phyloP scores from a whole-genome alignment of 2,329 filamentous ascomycete genomes.

The Colletotrichum tanaceti region DNA sequence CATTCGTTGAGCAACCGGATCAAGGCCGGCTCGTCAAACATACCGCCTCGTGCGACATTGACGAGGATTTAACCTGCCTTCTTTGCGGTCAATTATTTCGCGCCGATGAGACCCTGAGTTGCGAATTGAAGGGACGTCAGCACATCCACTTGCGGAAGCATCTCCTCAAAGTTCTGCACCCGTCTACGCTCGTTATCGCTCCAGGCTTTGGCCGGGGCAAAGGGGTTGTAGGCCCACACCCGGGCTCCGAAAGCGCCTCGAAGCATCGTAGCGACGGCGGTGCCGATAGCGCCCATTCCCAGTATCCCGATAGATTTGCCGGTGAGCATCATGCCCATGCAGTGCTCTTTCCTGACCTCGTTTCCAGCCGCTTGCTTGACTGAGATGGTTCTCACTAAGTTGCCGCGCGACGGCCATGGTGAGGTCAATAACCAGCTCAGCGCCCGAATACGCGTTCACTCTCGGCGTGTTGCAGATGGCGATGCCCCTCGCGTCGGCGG shows the following conservation, averaged over 20 bases:
- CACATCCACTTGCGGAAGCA: slow-evolving; percentile 20
- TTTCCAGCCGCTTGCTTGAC: background rate
- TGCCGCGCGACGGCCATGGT: slow-evolving; percentile 23
- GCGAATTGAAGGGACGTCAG: slow-evolving; percentile 9
- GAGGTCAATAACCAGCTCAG: too few relatives aligned
- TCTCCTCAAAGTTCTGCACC: slow-evolving; percentile 25
- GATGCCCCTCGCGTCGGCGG: too few relatives aligned
- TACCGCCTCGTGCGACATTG: too few relatives aligned
- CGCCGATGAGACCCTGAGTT: too few relatives aligned
- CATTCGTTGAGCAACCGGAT: too few relatives aligned
- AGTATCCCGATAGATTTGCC: slow-evolving; percentile 51
- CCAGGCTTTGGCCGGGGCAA: background rate
- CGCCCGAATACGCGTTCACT: too few relatives aligned
- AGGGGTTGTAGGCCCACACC: background rate
- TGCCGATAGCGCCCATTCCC: slow-evolving; percentile 54
- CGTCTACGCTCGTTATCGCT: slow-evolving; percentile 14
- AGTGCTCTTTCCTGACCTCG: slow-evolving; percentile 53
- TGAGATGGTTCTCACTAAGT: slow-evolving; percentile 11
- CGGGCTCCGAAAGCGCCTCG: slow-evolving; percentile 24
- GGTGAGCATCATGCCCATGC: slow-evolving; percentile 51
- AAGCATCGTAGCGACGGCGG: slow-evolving; percentile 44
- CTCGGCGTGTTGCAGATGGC: too few relatives aligned
- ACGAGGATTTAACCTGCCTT: too few relatives aligned
- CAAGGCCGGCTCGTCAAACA: too few relatives aligned
- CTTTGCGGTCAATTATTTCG: too few relatives aligned